These are phyloP conservation scores for Acer saccharum DNA, from an alignment of 345 rosid genomes.

Conservation along the genomic window DNA sequence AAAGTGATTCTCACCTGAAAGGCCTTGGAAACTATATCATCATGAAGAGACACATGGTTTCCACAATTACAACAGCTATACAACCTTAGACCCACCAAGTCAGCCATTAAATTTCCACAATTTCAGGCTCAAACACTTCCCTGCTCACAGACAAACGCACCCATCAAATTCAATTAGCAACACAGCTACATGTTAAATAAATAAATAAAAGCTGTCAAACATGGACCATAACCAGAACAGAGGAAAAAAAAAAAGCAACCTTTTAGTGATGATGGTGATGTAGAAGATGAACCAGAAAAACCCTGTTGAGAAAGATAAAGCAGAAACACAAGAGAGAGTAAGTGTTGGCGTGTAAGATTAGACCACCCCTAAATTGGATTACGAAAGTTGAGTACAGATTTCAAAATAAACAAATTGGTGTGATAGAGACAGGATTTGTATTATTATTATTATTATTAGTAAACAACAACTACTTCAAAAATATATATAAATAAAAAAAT, in stretches of 20 bases:
- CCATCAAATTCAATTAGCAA: neutral
- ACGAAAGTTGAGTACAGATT: neutral
- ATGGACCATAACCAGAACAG: neutral
- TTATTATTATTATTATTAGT: neutral
- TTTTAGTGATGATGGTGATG: conserved; percentile 7
- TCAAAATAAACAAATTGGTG: conserved; percentile 18
- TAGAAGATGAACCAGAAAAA: neutral
- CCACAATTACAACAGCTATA: conserved; percentile 88
- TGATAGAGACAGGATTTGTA: conserved; percentile 21
- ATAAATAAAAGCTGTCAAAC: neutral
- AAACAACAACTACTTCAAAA: neutral
- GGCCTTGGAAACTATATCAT: conserved; percentile 87
- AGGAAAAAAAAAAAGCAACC: neutral
- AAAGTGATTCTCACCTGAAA: conserved; percentile 69
- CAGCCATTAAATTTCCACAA: conserved; percentile 53
- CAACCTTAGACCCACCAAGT: conserved; percentile 69
- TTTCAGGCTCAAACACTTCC: conserved; percentile 17
- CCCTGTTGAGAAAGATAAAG: conserved; percentile 3
- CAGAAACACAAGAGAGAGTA: neutral
- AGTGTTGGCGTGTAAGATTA: conserved; percentile 49
- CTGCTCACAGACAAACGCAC: neutral
- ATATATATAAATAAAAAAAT: neutral
- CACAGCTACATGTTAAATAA: neutral
- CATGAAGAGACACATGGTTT: conserved; percentile 84
- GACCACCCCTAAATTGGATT: conserved; percentile 11